A percentile compares a stretch with the other conserved stretches of the same genome.
These are phyloP conservation scores for Calonectria pseudoturangicola DNA, from an alignment of 2,329 filamentous ascomycete species.

Conservation along the genomic window DNA sequence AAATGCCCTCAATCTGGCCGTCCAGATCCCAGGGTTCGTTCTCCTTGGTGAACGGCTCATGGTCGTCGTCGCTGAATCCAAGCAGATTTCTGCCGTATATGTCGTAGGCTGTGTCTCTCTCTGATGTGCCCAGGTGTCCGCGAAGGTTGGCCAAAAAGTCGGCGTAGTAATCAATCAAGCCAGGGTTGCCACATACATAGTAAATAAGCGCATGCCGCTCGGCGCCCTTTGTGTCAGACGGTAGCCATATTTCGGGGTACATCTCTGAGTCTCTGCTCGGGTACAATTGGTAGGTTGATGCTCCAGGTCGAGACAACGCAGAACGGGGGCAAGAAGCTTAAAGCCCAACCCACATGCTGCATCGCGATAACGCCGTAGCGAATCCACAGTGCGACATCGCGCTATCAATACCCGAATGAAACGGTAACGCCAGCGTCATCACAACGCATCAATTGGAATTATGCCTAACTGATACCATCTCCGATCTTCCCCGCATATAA, in stretches of 20 bases:
- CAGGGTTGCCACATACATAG: constrained; percentile 86
- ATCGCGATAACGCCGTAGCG: neutral
- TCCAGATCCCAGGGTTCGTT: constrained; percentile 71
- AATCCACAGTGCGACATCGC: constrained; percentile 10
- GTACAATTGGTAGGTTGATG: neutral
- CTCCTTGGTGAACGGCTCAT: constrained; percentile 64
- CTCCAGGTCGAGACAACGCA: neutral
- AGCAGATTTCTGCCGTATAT: constrained; percentile 75
- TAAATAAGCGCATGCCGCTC: constrained; percentile 73
- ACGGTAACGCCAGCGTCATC: neutral
- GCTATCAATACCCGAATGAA: neutral
- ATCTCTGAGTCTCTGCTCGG: constrained; percentile 37
- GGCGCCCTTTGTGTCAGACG: constrained; percentile 50
- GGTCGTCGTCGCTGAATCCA: constrained; percentile 74
- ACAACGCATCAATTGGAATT: neutral
- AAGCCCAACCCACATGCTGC: neutral
- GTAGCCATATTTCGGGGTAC: constrained; percentile 56
- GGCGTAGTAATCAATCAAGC: constrained; percentile 83
- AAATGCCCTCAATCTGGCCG: constrained; percentile 69
- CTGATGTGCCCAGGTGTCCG: constrained; percentile 68
- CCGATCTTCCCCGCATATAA: neutral
- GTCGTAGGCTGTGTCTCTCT: constrained; percentile 66
- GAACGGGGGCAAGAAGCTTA: neutral
- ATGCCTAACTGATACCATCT: neutral
- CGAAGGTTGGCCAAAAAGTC: constrained; percentile 78